Evolutionary conservation across 306 rosid genomes (phyloP), one percentile per base, ranked within the genome.

Genomic region (Malus fusca): DNA sequence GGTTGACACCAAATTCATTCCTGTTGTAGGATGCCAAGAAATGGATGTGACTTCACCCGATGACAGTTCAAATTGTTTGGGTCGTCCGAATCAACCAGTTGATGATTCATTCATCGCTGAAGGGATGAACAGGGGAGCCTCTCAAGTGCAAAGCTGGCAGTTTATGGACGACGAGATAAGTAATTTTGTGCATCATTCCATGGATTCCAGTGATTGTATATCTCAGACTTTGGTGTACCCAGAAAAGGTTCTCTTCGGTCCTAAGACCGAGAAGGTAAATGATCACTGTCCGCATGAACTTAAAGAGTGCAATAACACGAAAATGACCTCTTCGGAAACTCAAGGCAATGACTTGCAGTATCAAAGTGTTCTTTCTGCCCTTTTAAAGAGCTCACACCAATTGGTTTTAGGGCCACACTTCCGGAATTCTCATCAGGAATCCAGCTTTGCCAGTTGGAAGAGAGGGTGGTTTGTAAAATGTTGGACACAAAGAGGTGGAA

Each of bases 181-280:
- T 79, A 90, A 90, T 60, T 80, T 87, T 74, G 78, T 84, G 59
- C 90, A 71, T 65, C 85, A 89, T 73, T 92, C 96, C 53, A 77
- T 88, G 89, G 88, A 83, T 75, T 87, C 96, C 23, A 90, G 93
- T 80, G 97, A 92, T 66, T 87, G 98, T 58, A 85, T 90, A 83
- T 92, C 98, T 77, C 98, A 92, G 77, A 86, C 90, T 72, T 79
- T 88, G 31, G 85, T 81, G 18, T 74, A 82, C 71, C 82, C 87
- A 61, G 91, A 84, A 78, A 88, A 77, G 51, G 77, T 73, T 35
- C 76, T 71, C 81, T 77, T 80, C 28, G 76, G 60, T 80, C 74
- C 83, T 9, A 80, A 82, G 43, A 77, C 17, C 75, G 84, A 76
- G 55, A 70, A 42, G 46, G 40, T 62, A 35, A 77, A 77, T 25